Percentiles rank a stretch among this genome's conserved stretches.
phyloP scores from a whole-genome alignment of 768 basidiomycete species.

The Mycena chlorophos region DNA sequence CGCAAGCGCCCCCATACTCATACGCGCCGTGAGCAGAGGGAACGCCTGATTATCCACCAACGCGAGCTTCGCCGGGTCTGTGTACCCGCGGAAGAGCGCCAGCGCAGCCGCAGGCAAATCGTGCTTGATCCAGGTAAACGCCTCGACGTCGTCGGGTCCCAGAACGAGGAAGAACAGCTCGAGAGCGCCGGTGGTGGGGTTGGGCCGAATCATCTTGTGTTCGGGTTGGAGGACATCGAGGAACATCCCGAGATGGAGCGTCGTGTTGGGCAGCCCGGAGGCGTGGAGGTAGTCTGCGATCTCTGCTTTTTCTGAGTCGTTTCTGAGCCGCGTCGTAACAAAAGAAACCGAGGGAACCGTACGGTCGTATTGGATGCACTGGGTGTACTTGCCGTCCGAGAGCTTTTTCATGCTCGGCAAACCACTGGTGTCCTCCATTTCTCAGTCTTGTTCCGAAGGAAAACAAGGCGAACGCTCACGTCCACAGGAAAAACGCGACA shows the following conservation, averaged over 20 bases:
- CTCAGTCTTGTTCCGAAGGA: not conserved
- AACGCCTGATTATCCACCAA: too few relatives aligned
- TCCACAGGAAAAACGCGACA: conserved; percentile 27
- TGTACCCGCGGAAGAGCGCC: too few relatives aligned
- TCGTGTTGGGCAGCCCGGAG: conserved; percentile 15
- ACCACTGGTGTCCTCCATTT: not conserved
- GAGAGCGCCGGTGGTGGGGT: too few relatives aligned
- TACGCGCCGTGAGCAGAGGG: too few relatives aligned
- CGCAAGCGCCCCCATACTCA: too few relatives aligned
- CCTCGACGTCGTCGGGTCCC: too few relatives aligned
- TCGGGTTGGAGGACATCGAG: conserved; percentile 7
- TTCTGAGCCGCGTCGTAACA: not conserved
- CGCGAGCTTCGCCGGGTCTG: too few relatives aligned
- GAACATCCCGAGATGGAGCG: conserved; percentile 8
- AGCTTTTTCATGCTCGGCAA: conserved; percentile 1
- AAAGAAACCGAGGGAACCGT: not conserved
- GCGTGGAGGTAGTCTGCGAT: conserved; percentile 23
- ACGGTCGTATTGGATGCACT: conserved; percentile 5
- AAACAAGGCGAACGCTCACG: not conserved
- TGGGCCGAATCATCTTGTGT: too few relatives aligned
- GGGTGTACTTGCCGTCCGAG: conserved; percentile 8
- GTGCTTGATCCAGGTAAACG: too few relatives aligned
- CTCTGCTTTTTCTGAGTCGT: conserved; percentile 9
- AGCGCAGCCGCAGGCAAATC: too few relatives aligned
- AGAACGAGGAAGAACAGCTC: too few relatives aligned